Percentiles rank a stretch among this genome's conserved stretches.
phyloP scores from a whole-genome alignment of 805 yeast genomes.

The Candida ponderosae region DNA sequence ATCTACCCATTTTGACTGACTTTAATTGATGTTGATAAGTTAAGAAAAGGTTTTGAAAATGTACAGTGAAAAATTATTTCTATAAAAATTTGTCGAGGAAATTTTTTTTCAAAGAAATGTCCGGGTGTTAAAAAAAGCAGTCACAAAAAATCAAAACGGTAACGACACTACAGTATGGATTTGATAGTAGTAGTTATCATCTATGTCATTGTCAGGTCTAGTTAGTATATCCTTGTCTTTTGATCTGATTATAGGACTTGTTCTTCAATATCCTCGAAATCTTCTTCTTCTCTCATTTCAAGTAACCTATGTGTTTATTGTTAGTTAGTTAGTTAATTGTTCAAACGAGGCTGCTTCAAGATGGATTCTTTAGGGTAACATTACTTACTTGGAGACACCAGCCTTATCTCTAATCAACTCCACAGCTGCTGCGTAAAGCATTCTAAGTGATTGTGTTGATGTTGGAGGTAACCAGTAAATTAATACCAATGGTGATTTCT shows the following conservation, averaged over 20 bases:
- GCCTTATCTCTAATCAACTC: conserved; percentile 65
- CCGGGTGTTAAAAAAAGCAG: background rate
- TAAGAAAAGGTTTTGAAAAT: conserved; percentile 1
- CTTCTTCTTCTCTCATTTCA: conserved; percentile 62
- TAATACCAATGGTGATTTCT: conserved; percentile 65
- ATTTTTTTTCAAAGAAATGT: background rate
- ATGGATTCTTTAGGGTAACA: no score
- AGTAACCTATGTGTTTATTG: conserved; percentile 32
- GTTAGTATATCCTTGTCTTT: no score
- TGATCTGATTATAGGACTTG: conserved; percentile 12
- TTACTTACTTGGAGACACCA: conserved; percentile 24
- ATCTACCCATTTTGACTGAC: conserved; percentile 93
- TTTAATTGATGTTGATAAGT: conserved; percentile 19
- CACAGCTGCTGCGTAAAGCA: conserved; percentile 88
- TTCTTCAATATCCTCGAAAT: conserved; percentile 50
- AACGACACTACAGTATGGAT: no score
- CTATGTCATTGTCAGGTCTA: no score
- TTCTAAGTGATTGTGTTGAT: conserved; percentile 70
- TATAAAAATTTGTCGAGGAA: background rate
- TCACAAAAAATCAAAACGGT: background rate
- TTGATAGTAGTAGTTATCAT: no score
- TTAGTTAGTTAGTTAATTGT: conserved; percentile 14
- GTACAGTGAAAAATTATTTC: background rate
- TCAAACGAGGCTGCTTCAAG: no score
- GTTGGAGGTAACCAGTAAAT: conserved; percentile 88